A percentile compares a stretch with the other conserved stretches of the same genome.
These are phyloP conservation scores for Ophiostoma novo-ulmi DNA, from an alignment of 2,329 filamentous ascomycete genomes.

Conservation along the genomic window DNA sequence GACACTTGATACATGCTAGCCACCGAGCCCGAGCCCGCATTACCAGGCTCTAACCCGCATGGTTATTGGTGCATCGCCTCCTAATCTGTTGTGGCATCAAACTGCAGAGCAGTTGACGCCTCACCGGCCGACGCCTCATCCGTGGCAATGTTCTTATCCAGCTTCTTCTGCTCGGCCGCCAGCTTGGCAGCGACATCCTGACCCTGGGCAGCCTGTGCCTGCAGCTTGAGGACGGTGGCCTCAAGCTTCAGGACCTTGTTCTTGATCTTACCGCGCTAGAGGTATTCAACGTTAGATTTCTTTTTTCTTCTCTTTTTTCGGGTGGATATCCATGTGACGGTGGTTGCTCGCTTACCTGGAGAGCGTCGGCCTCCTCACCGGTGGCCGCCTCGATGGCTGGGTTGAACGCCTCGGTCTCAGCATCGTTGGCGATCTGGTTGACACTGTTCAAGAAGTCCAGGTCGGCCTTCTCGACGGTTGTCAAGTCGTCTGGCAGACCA, in stretches of 20 bases:
- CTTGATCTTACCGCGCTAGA: conserved; percentile 2
- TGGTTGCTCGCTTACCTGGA: not conserved
- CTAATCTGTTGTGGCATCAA: not conserved
- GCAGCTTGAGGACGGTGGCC: conserved; percentile 8
- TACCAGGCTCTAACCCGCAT: too few relatives aligned
- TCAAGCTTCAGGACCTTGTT: conserved; percentile 10
- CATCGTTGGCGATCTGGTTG: conserved; percentile 9
- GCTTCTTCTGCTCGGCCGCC: not conserved
- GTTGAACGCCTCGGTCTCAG: conserved; percentile 1
- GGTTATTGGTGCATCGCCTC: too few relatives aligned
- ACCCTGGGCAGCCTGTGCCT: not conserved
- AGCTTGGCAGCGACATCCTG: not conserved
- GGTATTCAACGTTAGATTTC: not conserved
- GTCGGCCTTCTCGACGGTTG: conserved; percentile 1
- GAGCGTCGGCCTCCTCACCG: conserved; percentile 5
- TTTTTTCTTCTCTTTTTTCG: not conserved
- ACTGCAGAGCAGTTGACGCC: not conserved
- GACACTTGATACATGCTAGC: too few relatives aligned
- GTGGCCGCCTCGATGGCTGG: not conserved
- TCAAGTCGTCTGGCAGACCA: not conserved
- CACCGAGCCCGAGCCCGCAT: too few relatives aligned
- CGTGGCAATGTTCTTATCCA: not conserved
- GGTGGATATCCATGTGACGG: not conserved
- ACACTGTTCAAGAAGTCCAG: conserved; percentile 1
- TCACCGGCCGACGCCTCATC: not conserved